Evolutionary conservation across 345 rosid species (phyloP).

Genomic region (Salix arbutifolia): DNA sequence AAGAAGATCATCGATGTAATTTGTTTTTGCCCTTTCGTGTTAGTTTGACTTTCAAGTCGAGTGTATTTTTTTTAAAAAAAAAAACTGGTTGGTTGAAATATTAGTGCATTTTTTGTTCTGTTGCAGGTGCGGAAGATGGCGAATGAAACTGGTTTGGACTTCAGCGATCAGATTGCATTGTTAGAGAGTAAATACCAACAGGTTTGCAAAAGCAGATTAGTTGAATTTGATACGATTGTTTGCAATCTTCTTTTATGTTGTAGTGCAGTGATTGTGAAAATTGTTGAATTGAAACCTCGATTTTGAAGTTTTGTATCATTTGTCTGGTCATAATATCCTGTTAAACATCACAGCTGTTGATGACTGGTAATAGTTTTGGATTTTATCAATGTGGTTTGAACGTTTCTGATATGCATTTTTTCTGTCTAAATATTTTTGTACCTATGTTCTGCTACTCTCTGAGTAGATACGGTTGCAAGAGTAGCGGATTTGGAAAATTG

Average conservation of each 20-base stretch:
- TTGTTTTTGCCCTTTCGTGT: not conserved
- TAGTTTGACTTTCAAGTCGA: not conserved
- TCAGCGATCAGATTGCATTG: conserved; percentile 70
- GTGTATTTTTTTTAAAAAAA: not conserved
- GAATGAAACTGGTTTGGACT: conserved; percentile 83
- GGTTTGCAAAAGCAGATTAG: conserved; percentile 30
- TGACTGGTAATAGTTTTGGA: not conserved
- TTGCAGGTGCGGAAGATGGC: conserved; percentile 95
- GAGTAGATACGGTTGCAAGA: not conserved
- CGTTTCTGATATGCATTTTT: not conserved
- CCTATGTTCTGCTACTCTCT: not conserved
- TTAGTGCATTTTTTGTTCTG: conserved; percentile 14
- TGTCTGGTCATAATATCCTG: not conserved
- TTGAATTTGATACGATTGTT: not conserved
- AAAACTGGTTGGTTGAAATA: not conserved
- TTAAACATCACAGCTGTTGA: not conserved
- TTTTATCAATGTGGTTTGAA: not conserved
- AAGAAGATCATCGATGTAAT: conserved; percentile 83
- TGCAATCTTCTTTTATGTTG: not conserved
- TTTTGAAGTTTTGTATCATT: not conserved
- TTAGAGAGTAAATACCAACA: conserved; percentile 80
- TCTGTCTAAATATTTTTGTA: not conserved
- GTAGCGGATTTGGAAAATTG: not conserved
- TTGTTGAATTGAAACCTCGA: not conserved
- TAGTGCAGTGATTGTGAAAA: not conserved